phyloP scores from a whole-genome alignment of 2,329 filamentous ascomycete species.

The Chalaropsis ovoidea region DNA sequence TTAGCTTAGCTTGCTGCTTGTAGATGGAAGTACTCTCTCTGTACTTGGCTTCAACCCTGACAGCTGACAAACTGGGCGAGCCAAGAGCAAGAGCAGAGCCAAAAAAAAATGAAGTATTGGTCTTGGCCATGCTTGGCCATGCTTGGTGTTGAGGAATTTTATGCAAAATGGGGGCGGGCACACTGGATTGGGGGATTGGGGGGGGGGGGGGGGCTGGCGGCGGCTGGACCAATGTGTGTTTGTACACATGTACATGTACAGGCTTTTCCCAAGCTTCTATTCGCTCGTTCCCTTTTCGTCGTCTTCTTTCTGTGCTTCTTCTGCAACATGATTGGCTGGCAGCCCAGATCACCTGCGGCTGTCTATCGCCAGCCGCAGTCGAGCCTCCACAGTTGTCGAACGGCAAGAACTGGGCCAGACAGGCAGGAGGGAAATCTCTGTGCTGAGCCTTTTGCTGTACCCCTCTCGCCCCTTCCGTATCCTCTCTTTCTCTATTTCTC shows the following conservation, averaged over 20 bases:
- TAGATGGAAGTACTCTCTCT: background rate
- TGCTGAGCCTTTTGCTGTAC: background rate
- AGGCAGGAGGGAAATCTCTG: background rate
- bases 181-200: background rate
- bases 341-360: background rate
- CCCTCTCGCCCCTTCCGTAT: background rate
- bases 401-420: background rate
- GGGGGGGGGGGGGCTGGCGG: background rate
- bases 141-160: background rate
- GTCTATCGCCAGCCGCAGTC: too few species aligned
- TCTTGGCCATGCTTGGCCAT: background rate
- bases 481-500: background rate
- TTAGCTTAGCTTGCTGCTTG: background rate
- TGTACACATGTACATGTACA: too few species aligned
- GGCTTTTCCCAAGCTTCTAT: background rate
- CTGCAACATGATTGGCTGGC: background rate
- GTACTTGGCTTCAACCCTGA: background rate
- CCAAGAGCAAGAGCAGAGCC: background rate
- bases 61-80: conserved; percentile 5
- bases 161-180: background rate
- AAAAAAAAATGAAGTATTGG: background rate
- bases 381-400: too few species aligned
- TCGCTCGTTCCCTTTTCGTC: background rate
- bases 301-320: background rate
- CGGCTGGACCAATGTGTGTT: too few species aligned